A percentile compares a stretch with the other conserved stretches of the same genome.
Evolutionary conservation across 345 rosid genomes (phyloP).

Genomic region (Isatis tinctoria): DNA sequence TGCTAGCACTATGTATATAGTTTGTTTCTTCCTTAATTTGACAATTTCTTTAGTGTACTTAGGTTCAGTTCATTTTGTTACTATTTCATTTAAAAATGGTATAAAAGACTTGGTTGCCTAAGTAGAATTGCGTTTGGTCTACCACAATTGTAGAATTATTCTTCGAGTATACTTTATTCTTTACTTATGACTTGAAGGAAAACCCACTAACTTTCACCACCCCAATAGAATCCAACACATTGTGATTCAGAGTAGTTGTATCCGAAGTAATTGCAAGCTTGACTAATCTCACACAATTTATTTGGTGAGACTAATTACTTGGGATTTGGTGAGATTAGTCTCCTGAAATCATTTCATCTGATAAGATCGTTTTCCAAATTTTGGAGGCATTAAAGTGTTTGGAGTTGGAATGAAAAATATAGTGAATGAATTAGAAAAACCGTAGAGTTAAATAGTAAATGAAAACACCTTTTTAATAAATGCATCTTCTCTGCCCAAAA

Average conservation of each 20-base stretch:
- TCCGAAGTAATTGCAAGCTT: slow-evolving; percentile 27
- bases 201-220: slow-evolving; percentile 36
- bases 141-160: slow-evolving; percentile 32
- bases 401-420: slow-evolving; percentile 2
- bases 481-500: slow-evolving; percentile 15
- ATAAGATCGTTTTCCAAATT: background rate
- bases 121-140: slow-evolving; percentile 26
- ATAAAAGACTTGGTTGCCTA: background rate
- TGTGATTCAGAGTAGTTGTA: slow-evolving; percentile 22
- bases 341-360: background rate
- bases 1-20: background rate
- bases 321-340: slow-evolving; percentile 24
- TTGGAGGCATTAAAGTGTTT: slow-evolving; percentile 15
- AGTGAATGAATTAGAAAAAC: background rate
- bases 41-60: background rate
- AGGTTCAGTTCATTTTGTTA: background rate
- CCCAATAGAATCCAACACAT: slow-evolving; percentile 28
- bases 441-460: background rate
- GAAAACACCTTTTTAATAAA: slow-evolving; percentile 10
- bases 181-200: slow-evolving; percentile 28
- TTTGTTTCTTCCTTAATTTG: background rate
- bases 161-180: slow-evolving; percentile 29
- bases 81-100: background rate
- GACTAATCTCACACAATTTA: slow-evolving; percentile 15
- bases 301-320: slow-evolving; percentile 26